phyloP scores from a whole-genome alignment of 1,284 basidiomycete species.

The Marasmius oreades region DNA sequence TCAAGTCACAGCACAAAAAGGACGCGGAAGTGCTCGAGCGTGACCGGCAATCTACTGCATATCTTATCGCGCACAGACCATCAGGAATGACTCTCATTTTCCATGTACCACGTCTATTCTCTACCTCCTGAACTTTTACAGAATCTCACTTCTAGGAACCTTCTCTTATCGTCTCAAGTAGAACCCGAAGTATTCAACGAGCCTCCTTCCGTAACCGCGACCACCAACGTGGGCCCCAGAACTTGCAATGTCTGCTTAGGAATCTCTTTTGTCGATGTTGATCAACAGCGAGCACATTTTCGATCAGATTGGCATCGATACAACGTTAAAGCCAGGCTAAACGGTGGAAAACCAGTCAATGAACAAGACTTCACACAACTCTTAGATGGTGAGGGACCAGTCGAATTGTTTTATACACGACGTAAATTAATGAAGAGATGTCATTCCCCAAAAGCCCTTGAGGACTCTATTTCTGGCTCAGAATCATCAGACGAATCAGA shows the following conservation, averaged over 20 bases:
- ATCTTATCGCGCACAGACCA: background rate
- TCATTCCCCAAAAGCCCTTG: conserved; percentile 56
- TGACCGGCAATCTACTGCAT: too few species aligned
- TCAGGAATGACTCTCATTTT: background rate
- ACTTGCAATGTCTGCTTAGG: conserved; percentile 80
- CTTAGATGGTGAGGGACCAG: conserved; percentile 63
- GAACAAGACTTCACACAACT: conserved; percentile 74
- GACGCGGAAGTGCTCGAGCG: too few species aligned
- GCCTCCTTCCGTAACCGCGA: conserved; percentile 21
- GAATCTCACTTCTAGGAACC: conserved; percentile 60
- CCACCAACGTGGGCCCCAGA: conserved; percentile 36
- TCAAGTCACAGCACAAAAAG: too few species aligned
- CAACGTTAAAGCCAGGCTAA: conserved; percentile 84
- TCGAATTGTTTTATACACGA: background rate
- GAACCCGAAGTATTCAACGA: conserved; percentile 29
- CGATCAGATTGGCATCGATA: conserved; percentile 98
- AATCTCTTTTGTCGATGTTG: conserved; percentile 67
- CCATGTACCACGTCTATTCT: conserved; percentile 51
- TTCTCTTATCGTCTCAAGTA: conserved; percentile 38
- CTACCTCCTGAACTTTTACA: conserved; percentile 67
- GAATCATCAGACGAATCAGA: conserved; percentile 70
- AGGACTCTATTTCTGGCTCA: conserved; percentile 88
- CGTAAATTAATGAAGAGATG: background rate
- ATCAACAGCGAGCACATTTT: conserved; percentile 86
- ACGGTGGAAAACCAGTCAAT: conserved; percentile 56